These are phyloP conservation scores for Ballota nigra DNA, from an alignment of 257 asterid species.

Conservation along the genomic window DNA sequence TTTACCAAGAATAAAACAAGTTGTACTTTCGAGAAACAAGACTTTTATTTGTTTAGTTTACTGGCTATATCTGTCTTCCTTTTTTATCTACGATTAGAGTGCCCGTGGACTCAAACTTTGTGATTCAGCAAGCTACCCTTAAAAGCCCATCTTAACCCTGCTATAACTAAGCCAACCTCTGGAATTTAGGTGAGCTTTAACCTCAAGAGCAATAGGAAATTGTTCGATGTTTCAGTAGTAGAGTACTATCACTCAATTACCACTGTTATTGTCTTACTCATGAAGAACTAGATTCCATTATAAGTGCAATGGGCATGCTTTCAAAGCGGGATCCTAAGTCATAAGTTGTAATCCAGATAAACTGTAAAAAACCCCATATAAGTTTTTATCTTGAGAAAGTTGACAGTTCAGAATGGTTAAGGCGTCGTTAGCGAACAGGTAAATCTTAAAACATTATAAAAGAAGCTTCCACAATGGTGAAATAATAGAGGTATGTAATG, in stretches of 20 bases:
- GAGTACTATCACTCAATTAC: not conserved
- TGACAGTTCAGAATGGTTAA: not conserved
- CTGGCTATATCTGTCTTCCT: not conserved
- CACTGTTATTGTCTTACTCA: not conserved
- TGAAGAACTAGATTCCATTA: not conserved
- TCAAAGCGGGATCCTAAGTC: not conserved
- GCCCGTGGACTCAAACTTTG: not conserved
- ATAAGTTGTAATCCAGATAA: not conserved
- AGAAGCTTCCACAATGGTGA: not conserved
- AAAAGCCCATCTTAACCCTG: not conserved
- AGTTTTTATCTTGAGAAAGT: not conserved
- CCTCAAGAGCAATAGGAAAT: constrained; percentile 1
- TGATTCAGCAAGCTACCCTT: not conserved
- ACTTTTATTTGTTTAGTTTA: not conserved
- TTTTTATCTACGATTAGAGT: not conserved
- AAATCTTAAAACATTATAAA: not conserved
- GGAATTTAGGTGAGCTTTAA: not conserved
- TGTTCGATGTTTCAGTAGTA: too few relatives aligned
- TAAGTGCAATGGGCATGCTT: not conserved
- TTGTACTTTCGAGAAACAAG: not conserved
- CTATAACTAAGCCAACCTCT: too few relatives aligned
- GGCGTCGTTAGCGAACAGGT: not conserved
- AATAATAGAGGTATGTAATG: not conserved
- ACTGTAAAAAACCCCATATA: not conserved
- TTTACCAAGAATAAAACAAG: not conserved